phyloP scores from a whole-genome alignment of 805 yeast genomes.

The Deakozyma indianensis region DNA sequence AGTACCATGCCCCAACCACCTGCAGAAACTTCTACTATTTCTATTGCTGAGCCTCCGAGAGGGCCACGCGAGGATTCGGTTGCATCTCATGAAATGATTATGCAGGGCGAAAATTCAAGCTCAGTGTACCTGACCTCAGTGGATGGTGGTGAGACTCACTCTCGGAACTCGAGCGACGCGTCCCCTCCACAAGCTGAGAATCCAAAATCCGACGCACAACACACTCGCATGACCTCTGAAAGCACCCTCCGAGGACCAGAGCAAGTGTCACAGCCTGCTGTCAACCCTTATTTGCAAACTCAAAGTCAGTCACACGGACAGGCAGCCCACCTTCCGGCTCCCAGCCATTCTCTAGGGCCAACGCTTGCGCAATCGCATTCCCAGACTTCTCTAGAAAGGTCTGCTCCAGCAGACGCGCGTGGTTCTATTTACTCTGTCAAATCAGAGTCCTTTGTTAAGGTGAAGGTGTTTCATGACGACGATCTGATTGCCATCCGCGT shows the following conservation, averaged over 20 bases:
- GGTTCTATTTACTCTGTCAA: neutral
- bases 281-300: neutral
- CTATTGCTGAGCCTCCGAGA: slow-evolving; percentile 3
- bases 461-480: slow-evolving; percentile 24
- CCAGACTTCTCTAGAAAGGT: neutral
- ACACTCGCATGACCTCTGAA: neutral
- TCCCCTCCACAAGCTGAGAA: neutral
- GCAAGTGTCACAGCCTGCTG: neutral
- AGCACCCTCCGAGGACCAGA: neutral
- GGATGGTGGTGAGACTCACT: neutral
- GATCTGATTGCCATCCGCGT: slow-evolving; percentile 26
- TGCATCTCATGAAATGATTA: neutral
- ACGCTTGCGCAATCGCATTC: neutral
- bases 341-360: neutral
- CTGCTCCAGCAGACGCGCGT: neutral
- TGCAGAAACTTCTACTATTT: slow-evolving; percentile 2
- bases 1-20: slow-evolving; percentile 22
- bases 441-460: slow-evolving; percentile 16
- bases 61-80: neutral
- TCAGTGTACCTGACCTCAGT: neutral
- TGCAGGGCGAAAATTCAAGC: slow-evolving; percentile 2
- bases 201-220: neutral
- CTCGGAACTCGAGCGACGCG: neutral
- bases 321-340: neutral
- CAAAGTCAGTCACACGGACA: neutral